Conservation (phyloP, 1,284 basidiomycete species). For the Tilletiopsis washingtonensis region DNA sequence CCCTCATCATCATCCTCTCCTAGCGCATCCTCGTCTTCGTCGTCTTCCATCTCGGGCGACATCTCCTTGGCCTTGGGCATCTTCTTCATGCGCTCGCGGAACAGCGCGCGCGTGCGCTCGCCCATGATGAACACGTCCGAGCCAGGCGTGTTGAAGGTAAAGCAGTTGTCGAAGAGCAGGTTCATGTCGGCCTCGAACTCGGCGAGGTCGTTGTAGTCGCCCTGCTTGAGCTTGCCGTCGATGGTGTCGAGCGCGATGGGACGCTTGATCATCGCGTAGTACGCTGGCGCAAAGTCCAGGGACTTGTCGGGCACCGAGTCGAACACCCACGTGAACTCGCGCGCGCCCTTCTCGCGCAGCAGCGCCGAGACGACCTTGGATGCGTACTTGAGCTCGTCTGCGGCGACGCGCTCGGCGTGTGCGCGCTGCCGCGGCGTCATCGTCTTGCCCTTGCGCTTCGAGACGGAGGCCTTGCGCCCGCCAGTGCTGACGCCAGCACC, state of each 20-base stretch:
- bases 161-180: constrained; percentile 88
- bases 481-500: no score
- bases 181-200: constrained; percentile 86
- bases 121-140: constrained; percentile 67
- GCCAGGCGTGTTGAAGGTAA: constrained; percentile 79
- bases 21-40: constrained; percentile 50
- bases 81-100: constrained; percentile 80
- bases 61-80: constrained; percentile 55
- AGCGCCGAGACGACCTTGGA: constrained; percentile 68
- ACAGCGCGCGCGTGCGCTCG: constrained; percentile 62
- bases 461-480: no score
- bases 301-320: constrained; percentile 81
- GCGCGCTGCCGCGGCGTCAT: constrained; percentile 47
- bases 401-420: constrained; percentile 61
- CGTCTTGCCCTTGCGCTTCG: constrained; percentile 16
- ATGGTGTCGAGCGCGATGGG: constrained; percentile 68
- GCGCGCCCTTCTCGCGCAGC: constrained; percentile 66
- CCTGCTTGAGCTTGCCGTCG: constrained; percentile 63
- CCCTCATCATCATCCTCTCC: constrained; percentile 37
- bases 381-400: constrained; percentile 79
- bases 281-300: constrained; percentile 70
- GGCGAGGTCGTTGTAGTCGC: constrained; percentile 65
- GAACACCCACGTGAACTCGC: constrained; percentile 70
- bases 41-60: constrained; percentile 35
- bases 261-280: constrained; percentile 80